A percentile compares a stretch with the other conserved stretches of the same genome.
phyloP scores from a whole-genome alignment of 2,329 filamentous ascomycete species.

The Cladosporium sp. region DNA sequence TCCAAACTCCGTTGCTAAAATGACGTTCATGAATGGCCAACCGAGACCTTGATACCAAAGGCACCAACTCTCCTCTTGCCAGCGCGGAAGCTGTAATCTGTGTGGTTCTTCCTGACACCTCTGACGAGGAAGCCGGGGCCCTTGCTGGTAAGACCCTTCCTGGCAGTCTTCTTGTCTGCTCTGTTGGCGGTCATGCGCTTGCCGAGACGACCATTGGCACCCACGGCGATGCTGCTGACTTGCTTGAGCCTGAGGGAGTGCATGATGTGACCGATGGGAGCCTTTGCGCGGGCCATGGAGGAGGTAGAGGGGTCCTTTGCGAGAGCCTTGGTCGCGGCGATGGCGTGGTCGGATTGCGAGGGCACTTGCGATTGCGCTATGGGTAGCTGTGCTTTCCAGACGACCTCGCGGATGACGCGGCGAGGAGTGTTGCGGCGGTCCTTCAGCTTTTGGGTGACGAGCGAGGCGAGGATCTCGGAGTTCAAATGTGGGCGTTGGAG shows the following conservation, averaged over 20 bases:
- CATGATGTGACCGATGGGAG: conserved; percentile 29
- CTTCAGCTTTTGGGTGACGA: conserved; percentile 33
- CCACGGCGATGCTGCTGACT: conserved; percentile 34
- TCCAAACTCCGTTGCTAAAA: conserved; percentile 21
- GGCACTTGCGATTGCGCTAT: conserved; percentile 26
- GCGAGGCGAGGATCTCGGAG: conserved; percentile 35
- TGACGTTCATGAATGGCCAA: conserved; percentile 31
- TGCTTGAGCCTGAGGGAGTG: conserved; percentile 32
- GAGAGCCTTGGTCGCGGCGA: conserved; percentile 23
- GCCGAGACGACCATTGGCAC: conserved; percentile 38
- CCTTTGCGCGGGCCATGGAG: conserved; percentile 29
- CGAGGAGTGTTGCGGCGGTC: conserved; percentile 35
- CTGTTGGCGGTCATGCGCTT: conserved; percentile 39
- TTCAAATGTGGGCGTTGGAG: conserved; percentile 35
- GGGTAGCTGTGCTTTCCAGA: conserved; percentile 36
- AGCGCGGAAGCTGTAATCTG: conserved; percentile 28
- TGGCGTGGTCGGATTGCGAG: conserved; percentile 27
- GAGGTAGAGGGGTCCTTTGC: conserved; percentile 23
- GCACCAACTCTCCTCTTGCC: conserved; percentile 38
- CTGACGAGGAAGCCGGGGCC: conserved; percentile 33
- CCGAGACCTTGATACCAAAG: conserved; percentile 34
- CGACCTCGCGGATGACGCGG: conserved; percentile 37
- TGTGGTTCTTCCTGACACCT: conserved; percentile 35
- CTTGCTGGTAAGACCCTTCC: conserved; percentile 35
- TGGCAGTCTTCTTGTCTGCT: conserved; percentile 34